Conservation (phyloP, 2,329 filamentous ascomycete species). For the Phialophora verrucosa region DNA sequence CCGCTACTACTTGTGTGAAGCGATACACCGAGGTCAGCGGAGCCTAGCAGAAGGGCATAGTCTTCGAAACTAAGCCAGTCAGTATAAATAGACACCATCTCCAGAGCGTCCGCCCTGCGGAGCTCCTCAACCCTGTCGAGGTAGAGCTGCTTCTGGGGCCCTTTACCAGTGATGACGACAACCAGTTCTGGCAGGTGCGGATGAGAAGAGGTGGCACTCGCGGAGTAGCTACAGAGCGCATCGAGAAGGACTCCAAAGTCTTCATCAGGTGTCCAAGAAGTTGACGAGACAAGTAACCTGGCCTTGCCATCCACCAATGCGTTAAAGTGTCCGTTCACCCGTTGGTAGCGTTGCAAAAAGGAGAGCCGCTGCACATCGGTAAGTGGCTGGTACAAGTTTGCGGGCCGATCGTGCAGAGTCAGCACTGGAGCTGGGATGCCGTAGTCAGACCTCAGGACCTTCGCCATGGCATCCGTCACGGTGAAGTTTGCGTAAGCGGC, state of each 20-base stretch:
- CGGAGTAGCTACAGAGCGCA: slow-evolving; percentile 76
- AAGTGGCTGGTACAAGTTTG: slow-evolving; percentile 78
- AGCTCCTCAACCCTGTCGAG: slow-evolving; percentile 67
- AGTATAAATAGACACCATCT: slow-evolving; percentile 74
- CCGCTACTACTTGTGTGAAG: slow-evolving; percentile 93
- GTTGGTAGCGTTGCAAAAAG: slow-evolving; percentile 70
- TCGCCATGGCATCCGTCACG: slow-evolving; percentile 87
- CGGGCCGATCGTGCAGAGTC: slow-evolving; percentile 84
- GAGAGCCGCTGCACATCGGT: slow-evolving; percentile 55
- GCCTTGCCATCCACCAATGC: slow-evolving; percentile 64
- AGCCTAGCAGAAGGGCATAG: slow-evolving; percentile 82
- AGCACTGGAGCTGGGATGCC: slow-evolving; percentile 68
- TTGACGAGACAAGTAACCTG: slow-evolving; percentile 84
- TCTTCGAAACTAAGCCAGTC: slow-evolving; percentile 84
- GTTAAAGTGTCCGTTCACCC: slow-evolving; percentile 65
- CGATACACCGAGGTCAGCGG: slow-evolving; percentile 87
- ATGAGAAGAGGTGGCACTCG: slow-evolving; percentile 52
- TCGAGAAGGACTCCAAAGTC: slow-evolving; percentile 89
- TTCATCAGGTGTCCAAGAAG: slow-evolving; percentile 96
- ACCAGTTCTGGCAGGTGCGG: slow-evolving; percentile 69
- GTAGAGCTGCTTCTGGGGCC: slow-evolving; percentile 80
- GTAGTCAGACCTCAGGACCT: slow-evolving; percentile 72
- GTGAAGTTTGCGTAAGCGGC: slow-evolving; percentile 77
- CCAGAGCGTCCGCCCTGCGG: slow-evolving; percentile 65
- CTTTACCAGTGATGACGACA: slow-evolving; percentile 93